Evolutionary conservation across 805 yeast species (phyloP), one percentile per base, ranked within the genome.

Genomic region (Yamadazyma laniorum): DNA sequence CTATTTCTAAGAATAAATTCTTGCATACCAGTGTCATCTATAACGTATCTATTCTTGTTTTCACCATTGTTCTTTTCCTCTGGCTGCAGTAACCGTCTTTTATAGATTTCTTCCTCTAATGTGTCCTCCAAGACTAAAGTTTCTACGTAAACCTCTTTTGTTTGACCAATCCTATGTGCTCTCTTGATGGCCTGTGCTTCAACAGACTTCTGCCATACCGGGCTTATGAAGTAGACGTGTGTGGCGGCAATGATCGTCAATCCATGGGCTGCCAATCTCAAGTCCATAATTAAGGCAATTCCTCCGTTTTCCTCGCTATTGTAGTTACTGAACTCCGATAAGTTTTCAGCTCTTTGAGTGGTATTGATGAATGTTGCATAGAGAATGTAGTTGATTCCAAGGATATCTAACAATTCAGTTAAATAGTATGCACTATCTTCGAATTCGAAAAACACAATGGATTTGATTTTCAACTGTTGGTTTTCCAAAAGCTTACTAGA

Each of bases 181-280:
- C 90, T 73, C 47, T 83, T 81, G 33, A 82, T 80, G 1, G 88
- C 88, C 50, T 82, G 89, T 0, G 88, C 88, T 52, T 82, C 89
- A 14, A 77, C 65, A 0, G 84, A 72, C 39, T 78, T 67, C 45
- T 72, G 76, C 89, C 88, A 82, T 1, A 82, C 81, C 1, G 88
- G 88, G 47, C 74, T 80, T n/a, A 82, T 64, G 52, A 82, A 81
- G 50, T 79, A 82, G 2, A 82, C 85, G 37, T 79, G 65, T 0
- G 87, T 79, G 3, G 89, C 89, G 0, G 80, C 69, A 14, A 79
- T 74, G 6, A 82, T 79, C 0, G 85, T 81, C 29, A 82, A 55
- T 0, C 89, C 89, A 59, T 80, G 86, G 0, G 89, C 67, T 0
- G 89, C 85, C 35, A 82, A 52, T 45, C 74, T 72, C 34, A 82